These are phyloP conservation scores for Bipolaris oryzae DNA, from an alignment of 2,329 filamentous ascomycete species.

Conservation along the genomic window DNA sequence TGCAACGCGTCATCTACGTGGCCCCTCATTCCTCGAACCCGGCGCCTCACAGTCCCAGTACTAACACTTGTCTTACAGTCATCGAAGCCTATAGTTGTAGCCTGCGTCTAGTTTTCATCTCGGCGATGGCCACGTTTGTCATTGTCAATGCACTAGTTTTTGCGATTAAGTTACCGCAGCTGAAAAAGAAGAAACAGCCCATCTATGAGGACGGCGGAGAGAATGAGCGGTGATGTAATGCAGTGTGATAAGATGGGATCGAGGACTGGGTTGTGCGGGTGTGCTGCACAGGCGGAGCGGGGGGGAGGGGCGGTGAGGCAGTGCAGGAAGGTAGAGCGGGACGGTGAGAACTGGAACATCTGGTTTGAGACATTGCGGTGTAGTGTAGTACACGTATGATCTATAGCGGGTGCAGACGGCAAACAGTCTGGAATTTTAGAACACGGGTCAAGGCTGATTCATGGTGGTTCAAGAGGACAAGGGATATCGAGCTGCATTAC, in stretches of 20 bases:
- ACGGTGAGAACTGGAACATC: background rate
- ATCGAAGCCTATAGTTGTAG: conserved; percentile 49
- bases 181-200: conserved; percentile 31
- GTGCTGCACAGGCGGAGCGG: background rate
- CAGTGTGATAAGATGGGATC: background rate
- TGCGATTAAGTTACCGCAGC: conserved; percentile 61
- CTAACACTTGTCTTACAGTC: conserved; percentile 35
- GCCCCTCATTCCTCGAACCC: too few relatives aligned
- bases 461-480: background rate
- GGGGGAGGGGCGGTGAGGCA: background rate
- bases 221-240: conserved; percentile 1
- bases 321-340: background rate
- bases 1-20: too few relatives aligned
- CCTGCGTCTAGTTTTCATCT: conserved; percentile 52
- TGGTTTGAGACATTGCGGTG: background rate
- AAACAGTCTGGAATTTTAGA: background rate
- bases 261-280: background rate
- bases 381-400: background rate
- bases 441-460: background rate
- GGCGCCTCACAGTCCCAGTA: conserved; percentile 23
- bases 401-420: background rate
- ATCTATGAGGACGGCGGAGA: conserved; percentile 18
- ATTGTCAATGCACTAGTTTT: conserved; percentile 58
- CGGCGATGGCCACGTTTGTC: conserved; percentile 55
- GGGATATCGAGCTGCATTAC: background rate